Percentiles rank a stretch among this genome's conserved stretches.
These are phyloP conservation scores for Diplodia scrobiculata DNA, from an alignment of 2,329 filamentous ascomycete genomes.

Conservation along the genomic window DNA sequence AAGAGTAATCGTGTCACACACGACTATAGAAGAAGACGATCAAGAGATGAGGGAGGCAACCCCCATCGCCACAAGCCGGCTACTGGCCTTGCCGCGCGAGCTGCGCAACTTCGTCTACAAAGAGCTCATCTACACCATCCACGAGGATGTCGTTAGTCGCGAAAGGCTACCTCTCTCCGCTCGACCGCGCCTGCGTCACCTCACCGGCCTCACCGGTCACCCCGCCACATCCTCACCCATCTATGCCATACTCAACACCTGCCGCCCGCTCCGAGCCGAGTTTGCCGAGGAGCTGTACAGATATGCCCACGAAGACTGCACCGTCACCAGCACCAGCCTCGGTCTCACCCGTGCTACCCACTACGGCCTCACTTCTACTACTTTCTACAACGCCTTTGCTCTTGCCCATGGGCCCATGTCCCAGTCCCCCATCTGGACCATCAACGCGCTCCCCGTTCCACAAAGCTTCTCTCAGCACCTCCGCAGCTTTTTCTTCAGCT, in stretches of 20 bases:
- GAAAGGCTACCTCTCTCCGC: neutral
- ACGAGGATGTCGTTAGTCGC: neutral
- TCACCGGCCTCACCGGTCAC: neutral
- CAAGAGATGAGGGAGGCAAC: too few relatives aligned
- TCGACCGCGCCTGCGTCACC: neutral
- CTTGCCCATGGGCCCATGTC: too few relatives aligned
- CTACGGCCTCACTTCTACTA: too few relatives aligned
- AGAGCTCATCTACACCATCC: neutral
- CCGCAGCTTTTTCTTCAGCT: too few relatives aligned
- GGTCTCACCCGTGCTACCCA: too few relatives aligned
- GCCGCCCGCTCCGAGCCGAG: neutral
- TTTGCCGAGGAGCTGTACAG: neutral
- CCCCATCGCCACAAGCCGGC: too few relatives aligned
- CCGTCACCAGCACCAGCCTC: neutral
- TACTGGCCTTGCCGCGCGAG: neutral
- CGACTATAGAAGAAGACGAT: too few relatives aligned
- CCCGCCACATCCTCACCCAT: neutral
- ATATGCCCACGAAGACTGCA: neutral
- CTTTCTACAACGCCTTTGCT: too few relatives aligned
- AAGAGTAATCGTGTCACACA: too few relatives aligned
- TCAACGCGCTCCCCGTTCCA: neutral
- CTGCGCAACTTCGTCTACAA: neutral
- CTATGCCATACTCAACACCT: neutral
- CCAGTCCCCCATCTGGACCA: neutral
- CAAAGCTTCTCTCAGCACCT: too few relatives aligned